Evolutionary conservation across 208 protist genomes (phyloP).

Genomic region (Wallacemonas collosoma): DNA sequence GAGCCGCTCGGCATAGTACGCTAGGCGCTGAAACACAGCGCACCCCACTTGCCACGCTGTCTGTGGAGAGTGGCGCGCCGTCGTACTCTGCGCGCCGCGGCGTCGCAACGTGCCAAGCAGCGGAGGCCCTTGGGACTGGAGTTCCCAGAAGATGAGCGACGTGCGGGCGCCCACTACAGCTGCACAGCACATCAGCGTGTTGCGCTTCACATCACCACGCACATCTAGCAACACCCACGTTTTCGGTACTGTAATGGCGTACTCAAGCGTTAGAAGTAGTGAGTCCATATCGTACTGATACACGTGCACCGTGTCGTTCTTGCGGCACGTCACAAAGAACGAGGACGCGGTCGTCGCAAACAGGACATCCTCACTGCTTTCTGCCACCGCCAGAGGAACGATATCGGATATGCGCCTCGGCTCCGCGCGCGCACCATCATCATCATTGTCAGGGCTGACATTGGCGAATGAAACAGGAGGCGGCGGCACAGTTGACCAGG

Average conservation of each 20-base stretch:
- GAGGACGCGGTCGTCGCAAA: conserved; percentile 59
- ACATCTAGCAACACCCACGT: conserved; percentile 13
- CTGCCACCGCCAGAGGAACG: conserved; percentile 62
- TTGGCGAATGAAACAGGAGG: conserved; percentile 5
- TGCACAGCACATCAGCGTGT: conserved; percentile 11
- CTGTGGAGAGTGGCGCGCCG: background rate
- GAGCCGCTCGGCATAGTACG: conserved; percentile 12
- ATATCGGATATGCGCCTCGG: conserved; percentile 62
- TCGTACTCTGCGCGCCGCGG: background rate
- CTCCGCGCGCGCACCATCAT: background rate
- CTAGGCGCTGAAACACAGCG: background rate
- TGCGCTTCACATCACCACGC: background rate
- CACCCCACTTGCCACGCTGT: conserved; percentile 10
- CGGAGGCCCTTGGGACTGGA: conserved; percentile 11
- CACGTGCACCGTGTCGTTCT: conserved; percentile 10
- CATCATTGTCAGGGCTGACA: background rate
- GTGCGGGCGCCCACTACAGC: conserved; percentile 2
- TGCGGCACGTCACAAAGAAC: conserved; percentile 35
- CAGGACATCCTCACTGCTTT: conserved; percentile 53
- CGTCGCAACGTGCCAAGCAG: background rate
- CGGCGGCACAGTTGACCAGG: conserved; percentile 12
- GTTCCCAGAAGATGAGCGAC: conserved; percentile 14
- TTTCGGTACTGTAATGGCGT: conserved; percentile 8
- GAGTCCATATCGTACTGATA: conserved; percentile 13
- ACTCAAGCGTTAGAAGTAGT: background rate